These are phyloP conservation scores for Pseudogymnoascus verrucosus DNA, from an alignment of 2,329 filamentous ascomycete genomes.

Conservation along the genomic window DNA sequence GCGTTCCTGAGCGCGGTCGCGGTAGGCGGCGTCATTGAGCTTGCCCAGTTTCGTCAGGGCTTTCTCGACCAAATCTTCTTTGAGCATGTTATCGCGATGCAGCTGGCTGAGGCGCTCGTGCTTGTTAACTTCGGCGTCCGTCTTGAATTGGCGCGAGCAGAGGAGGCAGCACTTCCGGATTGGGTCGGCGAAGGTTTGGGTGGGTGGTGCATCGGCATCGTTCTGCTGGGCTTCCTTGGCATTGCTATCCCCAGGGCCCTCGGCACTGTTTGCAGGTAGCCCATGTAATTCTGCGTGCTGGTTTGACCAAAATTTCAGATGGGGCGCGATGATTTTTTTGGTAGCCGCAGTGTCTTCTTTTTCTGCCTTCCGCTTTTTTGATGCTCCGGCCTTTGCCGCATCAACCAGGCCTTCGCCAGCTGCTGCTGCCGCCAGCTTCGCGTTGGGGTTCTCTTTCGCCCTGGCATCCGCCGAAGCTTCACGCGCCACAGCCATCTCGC, in stretches of 20 bases:
- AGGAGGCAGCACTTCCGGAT: conserved; percentile 51
- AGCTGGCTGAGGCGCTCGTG: conserved; percentile 52
- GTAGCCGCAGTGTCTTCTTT: conserved; percentile 29
- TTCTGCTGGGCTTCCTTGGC: conserved; percentile 16
- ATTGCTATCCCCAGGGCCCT: conserved; percentile 15
- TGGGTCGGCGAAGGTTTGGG: conserved; percentile 53
- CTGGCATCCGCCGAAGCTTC: conserved; percentile 29
- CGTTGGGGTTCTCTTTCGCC: conserved; percentile 24
- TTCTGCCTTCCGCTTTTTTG: conserved; percentile 50
- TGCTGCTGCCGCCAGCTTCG: conserved; percentile 33
- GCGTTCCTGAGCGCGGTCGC: conserved; percentile 60
- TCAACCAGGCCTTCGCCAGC: conserved; percentile 28
- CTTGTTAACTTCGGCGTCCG: conserved; percentile 44
- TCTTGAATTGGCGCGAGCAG: conserved; percentile 52
- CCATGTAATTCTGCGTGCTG: conserved; percentile 61
- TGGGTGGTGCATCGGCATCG: conserved; percentile 30
- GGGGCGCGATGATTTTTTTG: conserved; percentile 49
- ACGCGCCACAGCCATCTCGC: conserved; percentile 51
- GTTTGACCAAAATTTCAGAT: conserved; percentile 65
- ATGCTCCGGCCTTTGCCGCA: conserved; percentile 29
- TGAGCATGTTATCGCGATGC: conserved; percentile 47
- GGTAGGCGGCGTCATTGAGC: conserved; percentile 23
- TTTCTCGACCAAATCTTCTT: conserved; percentile 37
- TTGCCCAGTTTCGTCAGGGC: conserved; percentile 32
- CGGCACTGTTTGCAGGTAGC: conserved; percentile 33